Evolutionary conservation across 352 stramenopile genomes (phyloP).

Genomic region (Pythium aquatile): DNA sequence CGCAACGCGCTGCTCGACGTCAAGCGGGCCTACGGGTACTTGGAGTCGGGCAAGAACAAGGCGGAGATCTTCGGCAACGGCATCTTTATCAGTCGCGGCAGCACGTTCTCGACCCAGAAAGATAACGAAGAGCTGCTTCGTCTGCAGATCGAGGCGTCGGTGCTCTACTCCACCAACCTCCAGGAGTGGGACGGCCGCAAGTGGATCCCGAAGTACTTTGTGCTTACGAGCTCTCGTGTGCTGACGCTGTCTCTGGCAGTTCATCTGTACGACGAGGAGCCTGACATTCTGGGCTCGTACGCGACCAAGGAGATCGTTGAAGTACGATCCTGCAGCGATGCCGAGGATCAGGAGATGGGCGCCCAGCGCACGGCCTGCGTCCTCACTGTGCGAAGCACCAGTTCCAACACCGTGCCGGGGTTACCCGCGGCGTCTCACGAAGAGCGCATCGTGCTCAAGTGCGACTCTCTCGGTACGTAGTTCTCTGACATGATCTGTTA

Average conservation of each 20-base stretch:
- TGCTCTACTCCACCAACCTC: constrained; percentile 82
- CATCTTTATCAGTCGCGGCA: constrained; percentile 83
- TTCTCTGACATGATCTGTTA: background rate
- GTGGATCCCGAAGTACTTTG: constrained; percentile 90
- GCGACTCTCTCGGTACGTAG: constrained; percentile 70
- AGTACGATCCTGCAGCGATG: constrained; percentile 76
- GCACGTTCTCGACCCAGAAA: constrained; percentile 80
- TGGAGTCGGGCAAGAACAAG: constrained; percentile 76
- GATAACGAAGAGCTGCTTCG: constrained; percentile 86
- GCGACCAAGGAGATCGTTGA: constrained; percentile 77
- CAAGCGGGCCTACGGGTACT: constrained; percentile 76
- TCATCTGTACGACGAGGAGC: constrained; percentile 87
- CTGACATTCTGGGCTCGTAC: constrained; percentile 81
- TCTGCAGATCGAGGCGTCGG: constrained; percentile 75
- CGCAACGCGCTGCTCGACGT: constrained; percentile 73
- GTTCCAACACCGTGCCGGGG: background rate
- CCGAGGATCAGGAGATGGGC: constrained; percentile 58
- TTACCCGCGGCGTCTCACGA: constrained; percentile 20
- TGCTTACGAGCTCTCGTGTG: constrained; percentile 78
- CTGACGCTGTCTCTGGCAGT: constrained; percentile 78
- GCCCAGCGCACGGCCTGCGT: constrained; percentile 60
- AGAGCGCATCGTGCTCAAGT: constrained; percentile 72
- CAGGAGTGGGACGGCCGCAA: constrained; percentile 85
- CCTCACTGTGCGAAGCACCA: constrained; percentile 30
- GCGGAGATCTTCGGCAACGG: constrained; percentile 69